Evolutionary conservation across 2,329 filamentous ascomycete genomes (phyloP).

Genomic region (Berkeleyomyces basicola): DNA sequence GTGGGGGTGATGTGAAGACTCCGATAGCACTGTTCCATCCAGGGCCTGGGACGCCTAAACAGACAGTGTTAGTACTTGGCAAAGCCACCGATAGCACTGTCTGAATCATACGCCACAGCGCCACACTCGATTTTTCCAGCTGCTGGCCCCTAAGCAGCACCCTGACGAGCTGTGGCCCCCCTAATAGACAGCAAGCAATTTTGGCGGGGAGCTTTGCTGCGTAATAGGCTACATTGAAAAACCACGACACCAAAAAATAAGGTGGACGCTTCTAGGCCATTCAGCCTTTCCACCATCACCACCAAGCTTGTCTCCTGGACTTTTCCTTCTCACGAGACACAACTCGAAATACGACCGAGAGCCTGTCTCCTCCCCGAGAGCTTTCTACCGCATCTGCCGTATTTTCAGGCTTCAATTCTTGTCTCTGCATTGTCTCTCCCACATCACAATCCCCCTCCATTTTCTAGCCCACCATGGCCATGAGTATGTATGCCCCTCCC

Average conservation of each 20-base stretch:
- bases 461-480: constrained; percentile 21
- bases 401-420: constrained; percentile 1
- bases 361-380: constrained; percentile 2
- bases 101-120: not conserved
- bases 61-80: not conserved
- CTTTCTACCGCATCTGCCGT: not conserved
- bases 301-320: constrained; percentile 2
- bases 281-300: constrained; percentile 12
- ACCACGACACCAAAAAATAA: constrained; percentile 13
- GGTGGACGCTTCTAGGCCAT: constrained; percentile 4
- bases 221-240: constrained; percentile 9
- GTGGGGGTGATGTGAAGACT: not conserved
- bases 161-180: not conserved
- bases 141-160: not conserved
- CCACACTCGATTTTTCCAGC: not conserved
- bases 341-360: not conserved
- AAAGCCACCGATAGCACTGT: not conserved
- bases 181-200: not conserved
- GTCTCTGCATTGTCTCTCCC: constrained; percentile 1
- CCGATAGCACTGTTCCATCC: not conserved
- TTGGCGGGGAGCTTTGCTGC: constrained; percentile 12
- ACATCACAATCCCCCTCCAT: constrained; percentile 11
- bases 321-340: not conserved
- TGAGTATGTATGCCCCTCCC: constrained; percentile 22
- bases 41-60: not conserved